Conservation (phyloP, 352 stramenopile genomes). For the Pythium vanterpoolii region DNA sequence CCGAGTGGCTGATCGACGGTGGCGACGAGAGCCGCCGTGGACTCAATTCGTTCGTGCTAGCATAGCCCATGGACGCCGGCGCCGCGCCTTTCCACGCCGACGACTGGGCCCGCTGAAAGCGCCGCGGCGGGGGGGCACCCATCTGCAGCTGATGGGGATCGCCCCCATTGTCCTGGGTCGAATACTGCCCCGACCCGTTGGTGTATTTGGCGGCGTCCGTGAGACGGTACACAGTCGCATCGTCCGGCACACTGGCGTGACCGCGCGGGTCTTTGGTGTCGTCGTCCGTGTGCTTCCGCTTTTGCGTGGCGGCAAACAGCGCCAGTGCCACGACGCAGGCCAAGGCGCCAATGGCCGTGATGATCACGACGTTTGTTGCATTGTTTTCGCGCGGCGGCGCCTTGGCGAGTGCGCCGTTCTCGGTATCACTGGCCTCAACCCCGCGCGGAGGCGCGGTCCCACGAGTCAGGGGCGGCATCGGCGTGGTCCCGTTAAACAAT, state of each 20-base stretch:
- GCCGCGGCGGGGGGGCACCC: not conserved
- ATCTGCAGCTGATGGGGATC: not conserved
- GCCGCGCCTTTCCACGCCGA: not conserved
- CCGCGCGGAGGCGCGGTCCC: not conserved
- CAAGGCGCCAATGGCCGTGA: slow-evolving; percentile 3
- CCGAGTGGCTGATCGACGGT: too few species aligned
- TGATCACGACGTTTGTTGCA: slow-evolving; percentile 14
- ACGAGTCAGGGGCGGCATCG: not conserved
- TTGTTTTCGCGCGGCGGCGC: not conserved
- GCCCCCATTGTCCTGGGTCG: too few species aligned
- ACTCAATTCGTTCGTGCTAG: not conserved
- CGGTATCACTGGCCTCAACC: slow-evolving; percentile 3
- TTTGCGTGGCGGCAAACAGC: slow-evolving; percentile 6
- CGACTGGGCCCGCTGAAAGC: not conserved
- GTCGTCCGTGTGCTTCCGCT: not conserved
- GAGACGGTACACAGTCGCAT: slow-evolving; percentile 13
- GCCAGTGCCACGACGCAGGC: slow-evolving; percentile 14
- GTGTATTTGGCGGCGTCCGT: slow-evolving; percentile 4
- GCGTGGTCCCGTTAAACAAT: not conserved
- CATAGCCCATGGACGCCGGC: not conserved
- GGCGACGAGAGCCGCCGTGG: too few species aligned
- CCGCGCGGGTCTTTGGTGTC: not conserved
- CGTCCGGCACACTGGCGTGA: not conserved
- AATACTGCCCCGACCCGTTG: too few species aligned
- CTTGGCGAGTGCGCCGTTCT: not conserved